Evolutionary conservation across 2,329 filamentous ascomycete species (phyloP), one percentile per base, ranked within the genome.

Genomic region (Davidsoniella eucalypti): DNA sequence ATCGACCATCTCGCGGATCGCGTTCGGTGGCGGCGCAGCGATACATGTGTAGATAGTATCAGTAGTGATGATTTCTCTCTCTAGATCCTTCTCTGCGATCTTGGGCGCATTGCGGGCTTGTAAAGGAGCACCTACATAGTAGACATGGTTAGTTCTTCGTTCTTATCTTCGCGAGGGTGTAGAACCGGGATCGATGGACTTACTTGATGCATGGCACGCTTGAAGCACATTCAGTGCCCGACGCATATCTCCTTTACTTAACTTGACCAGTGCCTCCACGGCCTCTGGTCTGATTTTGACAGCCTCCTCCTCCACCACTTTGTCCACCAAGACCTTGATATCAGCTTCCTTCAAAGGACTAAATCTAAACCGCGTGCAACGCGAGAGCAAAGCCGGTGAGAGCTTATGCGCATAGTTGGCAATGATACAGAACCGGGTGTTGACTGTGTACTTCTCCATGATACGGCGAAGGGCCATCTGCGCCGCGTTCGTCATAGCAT

Each of bases 331-430:
- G 1, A 76, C 72, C 47, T 86, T 72, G 54, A 98, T 95, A 62
- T 96, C 92, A 5, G 65, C 70, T 59, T 94, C 85, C 63, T 94
- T 94, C 50, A 98, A 69, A 9, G 92, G 92, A 57, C 86, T 94
- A 66, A 98, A 98, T 29, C 92, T 75, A 65, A 98, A 98, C 37
- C 92, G 73, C 8, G 92, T 98, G 67, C 92, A 98, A 59, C 92
- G 74, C 45, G 90, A 96, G 49, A 98, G 71, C 41, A 98, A 71
- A 0, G 92, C 92, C 0, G 92, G 90, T 10, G 87, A 93, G 38
- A 98, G 78, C 66, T 98, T 98, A 69, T 98, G 92, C 26, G 92
- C 92, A 66, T 98, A 98, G 67, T 98, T 98, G 58, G 92, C 92
- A 58, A 98, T 96, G 61, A 98, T 87, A 68, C 90, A 96, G 68